These are phyloP conservation scores for Arthrobotrys megalospora DNA, from an alignment of 2,329 filamentous ascomycete species.

Conservation along the genomic window DNA sequence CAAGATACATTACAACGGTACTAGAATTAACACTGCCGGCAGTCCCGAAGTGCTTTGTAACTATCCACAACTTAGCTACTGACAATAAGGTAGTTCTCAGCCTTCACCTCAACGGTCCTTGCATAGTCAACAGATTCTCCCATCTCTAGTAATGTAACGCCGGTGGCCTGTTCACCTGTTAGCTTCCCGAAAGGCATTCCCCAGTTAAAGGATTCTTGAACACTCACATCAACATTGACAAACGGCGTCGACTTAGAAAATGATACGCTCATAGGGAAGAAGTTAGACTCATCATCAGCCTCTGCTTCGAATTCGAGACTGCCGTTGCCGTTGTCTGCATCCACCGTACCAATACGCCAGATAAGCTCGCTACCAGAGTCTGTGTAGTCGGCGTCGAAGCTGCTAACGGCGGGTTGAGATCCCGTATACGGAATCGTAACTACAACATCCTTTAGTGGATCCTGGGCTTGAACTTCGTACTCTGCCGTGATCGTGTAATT, in stretches of 20 bases:
- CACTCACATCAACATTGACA: conserved; percentile 91
- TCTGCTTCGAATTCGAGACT: conserved; percentile 96
- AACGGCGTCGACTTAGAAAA: conserved; percentile 90
- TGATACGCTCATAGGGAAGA: conserved; percentile 95
- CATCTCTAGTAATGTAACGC: conserved; percentile 80
- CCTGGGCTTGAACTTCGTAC: conserved; percentile 90
- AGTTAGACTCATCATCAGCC: conserved; percentile 89
- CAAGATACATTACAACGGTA: conserved; percentile 52
- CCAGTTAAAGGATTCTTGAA: not conserved
- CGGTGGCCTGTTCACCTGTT: conserved; percentile 72
- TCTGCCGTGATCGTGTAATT: conserved; percentile 93
- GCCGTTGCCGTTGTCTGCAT: conserved; percentile 84
- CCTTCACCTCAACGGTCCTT: conserved; percentile 83
- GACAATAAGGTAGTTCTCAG: conserved; percentile 80
- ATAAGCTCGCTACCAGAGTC: conserved; percentile 92
- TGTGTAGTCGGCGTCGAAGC: conserved; percentile 94
- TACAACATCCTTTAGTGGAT: conserved; percentile 81
- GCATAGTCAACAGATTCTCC: conserved; percentile 85
- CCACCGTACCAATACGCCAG: conserved; percentile 90
- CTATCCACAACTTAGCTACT: conserved; percentile 72
- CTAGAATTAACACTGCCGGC: conserved; percentile 32
- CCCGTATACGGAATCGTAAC: conserved; percentile 89
- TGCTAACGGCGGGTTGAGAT: conserved; percentile 88
- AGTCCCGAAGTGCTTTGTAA: conserved; percentile 11
- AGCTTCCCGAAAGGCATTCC: conserved; percentile 10